Conservation (phyloP, 305 asterid species). For the Solanum hybrid region DNA sequence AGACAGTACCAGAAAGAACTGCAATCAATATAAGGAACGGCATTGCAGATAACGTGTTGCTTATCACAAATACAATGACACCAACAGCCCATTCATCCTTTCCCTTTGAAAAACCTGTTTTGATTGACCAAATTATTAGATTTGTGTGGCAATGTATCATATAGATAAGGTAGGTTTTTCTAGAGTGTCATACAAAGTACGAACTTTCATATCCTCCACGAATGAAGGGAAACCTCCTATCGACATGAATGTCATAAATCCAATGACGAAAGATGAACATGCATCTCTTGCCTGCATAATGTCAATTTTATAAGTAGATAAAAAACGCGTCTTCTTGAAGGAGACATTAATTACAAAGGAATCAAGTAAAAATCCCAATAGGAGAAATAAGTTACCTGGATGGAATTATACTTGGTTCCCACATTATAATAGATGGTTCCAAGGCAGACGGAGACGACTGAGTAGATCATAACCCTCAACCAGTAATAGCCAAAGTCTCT, state of each 20-base stretch:
- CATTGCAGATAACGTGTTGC: conserved; percentile 89
- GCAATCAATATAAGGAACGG: conserved; percentile 80
- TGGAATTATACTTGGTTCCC: conserved; percentile 82
- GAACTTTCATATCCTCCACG: conserved; percentile 94
- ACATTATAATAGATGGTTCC: conserved; percentile 85
- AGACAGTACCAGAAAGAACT: conserved; percentile 71
- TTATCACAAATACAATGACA: conserved; percentile 71
- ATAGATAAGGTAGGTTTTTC: neutral
- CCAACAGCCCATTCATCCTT: conserved; percentile 93
- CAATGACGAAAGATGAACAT: conserved; percentile 81
- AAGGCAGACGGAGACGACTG: conserved; percentile 78
- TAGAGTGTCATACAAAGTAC: neutral
- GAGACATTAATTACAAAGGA: neutral
- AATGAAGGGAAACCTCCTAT: conserved; percentile 95
- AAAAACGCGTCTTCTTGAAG: neutral
- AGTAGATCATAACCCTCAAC: conserved; percentile 69
- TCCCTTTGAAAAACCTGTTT: conserved; percentile 88
- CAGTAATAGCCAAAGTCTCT: conserved; percentile 98
- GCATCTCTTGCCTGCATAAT: conserved; percentile 78
- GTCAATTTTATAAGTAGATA: neutral
- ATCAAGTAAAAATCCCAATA: neutral
- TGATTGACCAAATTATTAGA: neutral
- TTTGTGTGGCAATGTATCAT: neutral
- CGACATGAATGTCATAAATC: conserved; percentile 94
- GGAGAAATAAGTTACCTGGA: conserved; percentile 36